These are phyloP conservation scores for Coemansia sp. DNA, from an alignment of 192 early-diverging fungal genomes.

Conservation along the genomic window DNA sequence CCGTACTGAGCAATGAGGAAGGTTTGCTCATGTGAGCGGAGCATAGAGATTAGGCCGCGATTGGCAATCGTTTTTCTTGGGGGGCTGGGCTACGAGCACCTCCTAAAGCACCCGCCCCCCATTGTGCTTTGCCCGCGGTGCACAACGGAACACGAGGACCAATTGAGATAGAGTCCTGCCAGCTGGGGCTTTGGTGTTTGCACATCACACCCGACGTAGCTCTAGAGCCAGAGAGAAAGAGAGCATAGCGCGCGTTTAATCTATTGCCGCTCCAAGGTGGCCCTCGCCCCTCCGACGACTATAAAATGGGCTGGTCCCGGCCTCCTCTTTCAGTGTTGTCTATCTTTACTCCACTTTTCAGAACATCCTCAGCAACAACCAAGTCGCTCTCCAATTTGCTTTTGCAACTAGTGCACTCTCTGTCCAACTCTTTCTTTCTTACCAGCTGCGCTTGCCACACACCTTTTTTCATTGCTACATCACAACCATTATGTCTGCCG, in stretches of 20 bases:
- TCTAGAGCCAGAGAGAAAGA: neutral
- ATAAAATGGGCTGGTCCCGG: conserved; percentile 3
- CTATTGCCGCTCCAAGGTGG: neutral
- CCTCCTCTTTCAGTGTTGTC: neutral
- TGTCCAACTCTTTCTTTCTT: neutral
- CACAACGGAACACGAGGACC: conserved; percentile 6
- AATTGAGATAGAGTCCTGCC: conserved; percentile 3
- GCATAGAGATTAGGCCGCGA: conserved; percentile 9
- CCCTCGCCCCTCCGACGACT: neutral
- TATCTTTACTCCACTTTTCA: neutral
- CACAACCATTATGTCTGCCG: conserved; percentile 25
- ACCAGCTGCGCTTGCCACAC: neutral
- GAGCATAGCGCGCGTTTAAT: conserved; percentile 2
- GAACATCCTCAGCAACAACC: neutral
- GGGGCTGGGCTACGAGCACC: neutral
- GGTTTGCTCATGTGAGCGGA: neutral
- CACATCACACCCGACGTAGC: neutral
- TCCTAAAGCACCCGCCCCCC: neutral
- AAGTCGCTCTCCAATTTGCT: neutral
- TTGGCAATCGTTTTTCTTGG: conserved; percentile 6
- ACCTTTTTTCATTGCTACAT: neutral
- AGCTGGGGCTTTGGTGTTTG: neutral
- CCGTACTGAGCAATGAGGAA: neutral
- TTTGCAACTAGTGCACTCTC: neutral
- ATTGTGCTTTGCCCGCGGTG: neutral